Evolutionary conservation across 768 basidiomycete species (phyloP).

Genomic region (Psilocybe cyanescens): DNA sequence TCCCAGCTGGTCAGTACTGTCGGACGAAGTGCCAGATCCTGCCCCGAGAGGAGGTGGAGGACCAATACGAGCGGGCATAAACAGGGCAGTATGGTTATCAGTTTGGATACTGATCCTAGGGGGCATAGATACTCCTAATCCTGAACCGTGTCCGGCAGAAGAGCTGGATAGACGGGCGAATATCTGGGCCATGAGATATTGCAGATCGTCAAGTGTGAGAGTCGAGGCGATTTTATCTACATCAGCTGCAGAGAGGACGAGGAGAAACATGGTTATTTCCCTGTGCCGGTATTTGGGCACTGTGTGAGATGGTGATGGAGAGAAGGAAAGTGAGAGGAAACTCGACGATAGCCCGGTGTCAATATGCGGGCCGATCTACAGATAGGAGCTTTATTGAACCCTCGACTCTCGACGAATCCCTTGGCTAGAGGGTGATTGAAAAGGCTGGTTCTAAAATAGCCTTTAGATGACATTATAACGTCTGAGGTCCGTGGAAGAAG

Average conservation of each 20-base stretch:
- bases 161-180: constrained; percentile 47
- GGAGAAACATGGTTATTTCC: constrained; percentile 45
- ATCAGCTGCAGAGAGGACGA: constrained; percentile 65
- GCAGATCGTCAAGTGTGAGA: constrained; percentile 50
- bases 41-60: constrained; percentile 5
- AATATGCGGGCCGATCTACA: not conserved
- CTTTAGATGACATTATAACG: no score
- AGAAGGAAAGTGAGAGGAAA: not conserved
- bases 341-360: not conserved
- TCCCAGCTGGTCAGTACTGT: constrained; percentile 11
- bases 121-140: constrained; percentile 44
- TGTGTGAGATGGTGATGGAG: not conserved
- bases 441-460: no score
- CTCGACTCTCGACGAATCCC: no score
- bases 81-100: constrained; percentile 62
- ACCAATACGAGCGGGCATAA: constrained; percentile 81
- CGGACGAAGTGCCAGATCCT: not conserved
- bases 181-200: constrained; percentile 59
- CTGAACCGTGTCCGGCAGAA: constrained; percentile 11
- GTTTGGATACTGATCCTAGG: constrained; percentile 62
- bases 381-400: no score
- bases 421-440: no score
- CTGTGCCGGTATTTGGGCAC: not conserved
- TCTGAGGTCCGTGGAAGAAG: not conserved
- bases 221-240: constrained; percentile 51